Evolutionary conservation across 805 yeast species (phyloP).

Genomic region (Ogataea henricii): DNA sequence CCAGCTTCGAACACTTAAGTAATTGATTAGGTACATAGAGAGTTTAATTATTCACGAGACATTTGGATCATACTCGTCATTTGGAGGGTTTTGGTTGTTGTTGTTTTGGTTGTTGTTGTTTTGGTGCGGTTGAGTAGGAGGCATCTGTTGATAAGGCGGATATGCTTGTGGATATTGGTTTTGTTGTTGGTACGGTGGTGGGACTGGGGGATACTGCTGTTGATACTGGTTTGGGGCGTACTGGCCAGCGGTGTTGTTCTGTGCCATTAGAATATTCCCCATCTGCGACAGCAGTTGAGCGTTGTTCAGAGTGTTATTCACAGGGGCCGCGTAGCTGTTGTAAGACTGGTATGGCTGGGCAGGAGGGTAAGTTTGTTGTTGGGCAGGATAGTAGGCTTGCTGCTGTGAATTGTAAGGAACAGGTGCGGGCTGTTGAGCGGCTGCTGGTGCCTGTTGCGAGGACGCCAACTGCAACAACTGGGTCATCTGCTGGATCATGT

Average conservation of each 20-base stretch:
- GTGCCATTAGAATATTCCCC: not conserved
- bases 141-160: not conserved
- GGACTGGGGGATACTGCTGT: not conserved
- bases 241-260: not conserved
- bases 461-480: slow-evolving; percentile 26
- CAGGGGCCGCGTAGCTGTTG: not conserved
- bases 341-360: slow-evolving; percentile 1
- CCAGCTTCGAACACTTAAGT: slow-evolving; percentile 28
- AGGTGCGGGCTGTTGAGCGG: not conserved
- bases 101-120: not conserved
- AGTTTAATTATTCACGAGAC: not conserved
- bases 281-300: not conserved
- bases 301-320: not conserved
- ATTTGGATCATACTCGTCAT: slow-evolving; percentile 30
- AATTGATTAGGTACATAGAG: not conserved
- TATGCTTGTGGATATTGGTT: not conserved
- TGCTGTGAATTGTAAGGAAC: not conserved
- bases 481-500: slow-evolving; percentile 25
- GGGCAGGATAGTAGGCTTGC: slow-evolving; percentile 6
- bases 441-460: slow-evolving; percentile 13
- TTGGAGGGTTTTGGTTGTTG: slow-evolving; percentile 2
- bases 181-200: not conserved
- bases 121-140: not conserved
- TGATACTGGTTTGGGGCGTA: slow-evolving; percentile 1
- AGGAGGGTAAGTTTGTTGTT: slow-evolving; percentile 9